phyloP scores from a whole-genome alignment of 163 green algal species.

The Prototheca wickerhamii region DNA sequence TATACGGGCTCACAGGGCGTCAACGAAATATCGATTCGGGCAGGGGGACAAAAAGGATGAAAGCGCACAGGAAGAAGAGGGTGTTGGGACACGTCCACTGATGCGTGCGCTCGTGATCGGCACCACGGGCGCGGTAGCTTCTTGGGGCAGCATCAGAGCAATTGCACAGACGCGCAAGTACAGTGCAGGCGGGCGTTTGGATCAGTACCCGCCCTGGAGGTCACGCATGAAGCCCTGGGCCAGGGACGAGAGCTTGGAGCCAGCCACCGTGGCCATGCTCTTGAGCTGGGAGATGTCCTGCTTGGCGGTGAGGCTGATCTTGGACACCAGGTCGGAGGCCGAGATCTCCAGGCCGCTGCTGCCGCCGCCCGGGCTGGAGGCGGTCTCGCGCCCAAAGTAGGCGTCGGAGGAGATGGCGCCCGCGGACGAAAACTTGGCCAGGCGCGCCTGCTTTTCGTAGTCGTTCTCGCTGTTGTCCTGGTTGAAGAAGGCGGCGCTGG shows the following conservation, averaged over 20 bases:
- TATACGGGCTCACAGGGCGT: neutral
- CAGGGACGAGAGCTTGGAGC: slow-evolving; percentile 53
- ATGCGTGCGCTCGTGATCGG: too few species aligned
- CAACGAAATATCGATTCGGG: neutral
- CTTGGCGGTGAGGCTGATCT: slow-evolving; percentile 37
- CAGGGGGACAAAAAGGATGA: neutral
- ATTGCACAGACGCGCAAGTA: too few species aligned
- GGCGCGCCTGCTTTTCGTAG: slow-evolving; percentile 54
- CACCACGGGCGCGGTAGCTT: too few species aligned
- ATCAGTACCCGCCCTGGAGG: slow-evolving; percentile 21
- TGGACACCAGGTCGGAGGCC: slow-evolving; percentile 70
- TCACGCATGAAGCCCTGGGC: slow-evolving; percentile 61
- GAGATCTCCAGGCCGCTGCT: slow-evolving; percentile 54
- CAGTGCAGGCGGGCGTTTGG: too few species aligned
- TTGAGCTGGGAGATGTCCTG: slow-evolving; percentile 38
- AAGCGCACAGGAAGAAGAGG: neutral
- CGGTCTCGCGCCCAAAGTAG: slow-evolving; percentile 64
- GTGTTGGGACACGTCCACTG: too few species aligned
- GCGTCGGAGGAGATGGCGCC: slow-evolving; percentile 76
- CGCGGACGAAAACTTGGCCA: slow-evolving; percentile 66
- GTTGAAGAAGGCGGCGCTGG: slow-evolving; percentile 59
- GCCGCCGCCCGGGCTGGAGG: slow-evolving; percentile 9
- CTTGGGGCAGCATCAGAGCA: too few species aligned
- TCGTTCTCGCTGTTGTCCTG: slow-evolving; percentile 29
- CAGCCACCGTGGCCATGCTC: slow-evolving; percentile 42